These are phyloP conservation scores for Entelexis paramagnoliae DNA, from an alignment of 1,139 yeast species.

Conservation along the genomic window DNA sequence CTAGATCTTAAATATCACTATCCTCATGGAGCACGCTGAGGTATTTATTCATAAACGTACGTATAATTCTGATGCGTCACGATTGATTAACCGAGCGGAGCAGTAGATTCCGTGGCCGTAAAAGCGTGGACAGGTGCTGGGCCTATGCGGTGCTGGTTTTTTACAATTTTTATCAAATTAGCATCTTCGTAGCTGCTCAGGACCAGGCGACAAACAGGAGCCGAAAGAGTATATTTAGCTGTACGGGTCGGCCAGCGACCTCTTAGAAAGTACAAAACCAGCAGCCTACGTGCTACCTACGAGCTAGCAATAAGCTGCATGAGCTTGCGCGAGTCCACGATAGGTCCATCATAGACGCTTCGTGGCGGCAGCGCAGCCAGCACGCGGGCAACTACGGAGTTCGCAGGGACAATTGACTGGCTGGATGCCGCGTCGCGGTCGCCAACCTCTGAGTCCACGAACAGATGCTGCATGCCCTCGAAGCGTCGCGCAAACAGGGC, in stretches of 20 bases:
- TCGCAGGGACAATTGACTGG: neutral
- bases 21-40: no score
- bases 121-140: no score
- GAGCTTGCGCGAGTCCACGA: constrained; percentile 15
- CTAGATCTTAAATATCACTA: no score
- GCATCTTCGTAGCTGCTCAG: no score
- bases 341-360: constrained; percentile 22
- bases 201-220: no score
- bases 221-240: no score
- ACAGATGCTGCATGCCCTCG: constrained; percentile 4
- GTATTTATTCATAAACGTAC: no score
- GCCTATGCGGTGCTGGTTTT: no score
- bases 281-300: neutral
- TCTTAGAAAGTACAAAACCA: neutral
- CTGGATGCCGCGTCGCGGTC: neutral
- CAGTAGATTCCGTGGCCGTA: no score
- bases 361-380: constrained; percentile 21
- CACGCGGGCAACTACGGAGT: constrained; percentile 2
- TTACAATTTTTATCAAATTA: no score
- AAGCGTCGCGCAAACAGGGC: constrained; percentile 33
- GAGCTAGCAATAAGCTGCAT: constrained; percentile 14
- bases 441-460: neutral
- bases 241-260: constrained; percentile 1
- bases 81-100: no score
- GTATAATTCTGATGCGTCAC: no score